Conservation (phyloP, 345 rosid genomes). For the Melaleuca quinquenervia region DNA sequence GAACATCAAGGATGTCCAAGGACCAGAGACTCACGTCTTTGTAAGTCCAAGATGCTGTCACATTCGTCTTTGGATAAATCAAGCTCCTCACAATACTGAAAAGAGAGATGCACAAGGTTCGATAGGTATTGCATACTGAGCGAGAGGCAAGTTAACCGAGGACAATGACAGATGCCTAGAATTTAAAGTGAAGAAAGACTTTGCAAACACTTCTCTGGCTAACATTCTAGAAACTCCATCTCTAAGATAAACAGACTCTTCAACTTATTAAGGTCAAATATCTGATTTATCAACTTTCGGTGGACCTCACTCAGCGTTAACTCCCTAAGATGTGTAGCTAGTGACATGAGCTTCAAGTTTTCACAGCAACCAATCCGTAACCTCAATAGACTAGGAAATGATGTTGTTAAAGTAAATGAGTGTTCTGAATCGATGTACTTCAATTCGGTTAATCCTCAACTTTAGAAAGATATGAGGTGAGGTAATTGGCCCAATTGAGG, state of each 20-base stretch:
- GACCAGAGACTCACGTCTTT: slow-evolving; percentile 4
- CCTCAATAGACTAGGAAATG: not conserved
- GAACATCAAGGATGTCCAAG: slow-evolving; percentile 6
- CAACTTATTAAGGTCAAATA: slow-evolving; percentile 9
- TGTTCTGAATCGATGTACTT: not conserved
- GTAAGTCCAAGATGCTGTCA: not conserved
- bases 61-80: not conserved
- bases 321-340: not conserved
- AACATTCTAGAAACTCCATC: not conserved
- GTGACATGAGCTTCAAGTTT: not conserved
- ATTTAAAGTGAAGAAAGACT: slow-evolving; percentile 2
- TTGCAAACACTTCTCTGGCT: not conserved
- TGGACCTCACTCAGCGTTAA: not conserved
- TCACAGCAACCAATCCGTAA: not conserved
- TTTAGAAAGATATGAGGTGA: slow-evolving; percentile 3
- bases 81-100: not conserved
- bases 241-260: not conserved
- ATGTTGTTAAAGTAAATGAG: not conserved
- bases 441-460: slow-evolving; percentile 7
- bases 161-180: slow-evolving; percentile 7
- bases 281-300: slow-evolving; percentile 1
- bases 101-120: not conserved
- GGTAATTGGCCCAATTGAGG: slow-evolving; percentile 11
- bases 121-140: not conserved
- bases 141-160: not conserved